These are phyloP conservation scores for Globisporangium paddicum DNA, from an alignment of 352 stramenopile species.

Conservation along the genomic window DNA sequence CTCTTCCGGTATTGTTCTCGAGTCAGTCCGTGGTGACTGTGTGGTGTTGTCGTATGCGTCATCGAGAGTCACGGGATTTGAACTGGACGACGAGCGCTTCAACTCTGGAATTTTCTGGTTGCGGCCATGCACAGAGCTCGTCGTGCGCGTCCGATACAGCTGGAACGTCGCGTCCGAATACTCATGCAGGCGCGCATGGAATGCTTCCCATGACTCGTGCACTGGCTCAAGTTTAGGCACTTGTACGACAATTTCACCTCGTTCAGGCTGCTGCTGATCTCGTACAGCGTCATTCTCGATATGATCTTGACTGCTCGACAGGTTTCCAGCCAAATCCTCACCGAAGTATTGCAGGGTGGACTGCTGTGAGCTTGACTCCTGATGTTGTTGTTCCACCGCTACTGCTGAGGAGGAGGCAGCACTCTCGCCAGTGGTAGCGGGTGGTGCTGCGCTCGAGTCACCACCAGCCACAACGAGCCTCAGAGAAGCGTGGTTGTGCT, in stretches of 20 bases:
- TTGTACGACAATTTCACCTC: constrained; percentile 48
- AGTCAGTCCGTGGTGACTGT: background rate
- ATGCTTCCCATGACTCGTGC: constrained; percentile 67
- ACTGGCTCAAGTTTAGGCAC: constrained; percentile 47
- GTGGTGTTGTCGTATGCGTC: background rate
- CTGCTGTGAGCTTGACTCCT: background rate
- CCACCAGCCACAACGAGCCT: background rate
- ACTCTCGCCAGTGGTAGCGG: background rate
- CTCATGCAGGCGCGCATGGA: constrained; percentile 46
- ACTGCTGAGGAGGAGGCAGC: background rate
- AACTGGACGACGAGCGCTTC: constrained; percentile 11
- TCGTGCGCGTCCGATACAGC: constrained; percentile 71
- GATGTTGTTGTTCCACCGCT: background rate
- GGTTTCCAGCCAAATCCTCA: background rate
- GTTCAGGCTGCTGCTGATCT: background rate
- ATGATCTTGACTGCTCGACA: background rate
- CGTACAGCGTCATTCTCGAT: background rate
- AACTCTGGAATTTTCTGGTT: constrained; percentile 70
- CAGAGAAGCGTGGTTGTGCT: constrained; percentile 52
- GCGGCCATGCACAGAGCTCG: constrained; percentile 56
- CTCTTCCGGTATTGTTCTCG: constrained; percentile 48
- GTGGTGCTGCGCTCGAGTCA: background rate
- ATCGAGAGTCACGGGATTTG: background rate
- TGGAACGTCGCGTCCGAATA: constrained; percentile 72
- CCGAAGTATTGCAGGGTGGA: background rate